A percentile compares a stretch with the other conserved stretches of the same genome.
Evolutionary conservation across 1,139 yeast species (phyloP).

Genomic region (Candida buenavistaensis): DNA sequence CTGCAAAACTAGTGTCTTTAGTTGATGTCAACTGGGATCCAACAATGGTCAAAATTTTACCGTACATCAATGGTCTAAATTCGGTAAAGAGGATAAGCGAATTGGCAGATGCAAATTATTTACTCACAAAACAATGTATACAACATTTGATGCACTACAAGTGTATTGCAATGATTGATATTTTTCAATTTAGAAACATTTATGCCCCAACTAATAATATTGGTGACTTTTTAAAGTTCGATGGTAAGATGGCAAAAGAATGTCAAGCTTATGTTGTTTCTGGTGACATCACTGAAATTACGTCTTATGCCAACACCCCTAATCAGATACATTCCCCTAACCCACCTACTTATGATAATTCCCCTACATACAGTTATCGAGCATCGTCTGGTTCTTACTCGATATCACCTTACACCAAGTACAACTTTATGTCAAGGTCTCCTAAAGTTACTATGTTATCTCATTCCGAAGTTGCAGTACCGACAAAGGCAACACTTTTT

Average conservation of each 20-base stretch:
- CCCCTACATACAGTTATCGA: constrained; percentile 13
- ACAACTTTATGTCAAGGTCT: constrained; percentile 11
- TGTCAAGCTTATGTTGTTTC: constrained; percentile 79
- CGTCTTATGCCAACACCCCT: constrained; percentile 11
- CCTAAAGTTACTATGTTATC: constrained; percentile 8
- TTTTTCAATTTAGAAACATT: constrained; percentile 84
- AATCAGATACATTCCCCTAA: constrained; percentile 8
- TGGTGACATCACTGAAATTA: constrained; percentile 15
- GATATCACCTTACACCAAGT: constrained; percentile 17
- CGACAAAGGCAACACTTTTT: constrained; percentile 68
- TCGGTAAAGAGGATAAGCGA: constrained; percentile 76
- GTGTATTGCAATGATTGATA: constrained; percentile 78
- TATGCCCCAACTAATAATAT: constrained; percentile 88
- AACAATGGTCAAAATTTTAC: constrained; percentile 84
- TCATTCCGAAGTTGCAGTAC: constrained; percentile 36
- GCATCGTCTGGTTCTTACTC: constrained; percentile 14
- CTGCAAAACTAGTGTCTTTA: constrained; percentile 67
- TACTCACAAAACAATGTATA: constrained; percentile 79
- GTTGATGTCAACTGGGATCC: constrained; percentile 97
- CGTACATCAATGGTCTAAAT: constrained; percentile 85
- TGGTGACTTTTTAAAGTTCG: constrained; percentile 62
- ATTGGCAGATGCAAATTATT: constrained; percentile 78
- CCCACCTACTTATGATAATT: constrained; percentile 5
- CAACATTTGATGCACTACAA: constrained; percentile 90
- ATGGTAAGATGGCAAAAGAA: constrained; percentile 65